Evolutionary conservation across 2,329 filamentous ascomycete species (phyloP), one percentile per base, ranked within the genome.

Genomic region (Nigrograna mackinnonii): DNA sequence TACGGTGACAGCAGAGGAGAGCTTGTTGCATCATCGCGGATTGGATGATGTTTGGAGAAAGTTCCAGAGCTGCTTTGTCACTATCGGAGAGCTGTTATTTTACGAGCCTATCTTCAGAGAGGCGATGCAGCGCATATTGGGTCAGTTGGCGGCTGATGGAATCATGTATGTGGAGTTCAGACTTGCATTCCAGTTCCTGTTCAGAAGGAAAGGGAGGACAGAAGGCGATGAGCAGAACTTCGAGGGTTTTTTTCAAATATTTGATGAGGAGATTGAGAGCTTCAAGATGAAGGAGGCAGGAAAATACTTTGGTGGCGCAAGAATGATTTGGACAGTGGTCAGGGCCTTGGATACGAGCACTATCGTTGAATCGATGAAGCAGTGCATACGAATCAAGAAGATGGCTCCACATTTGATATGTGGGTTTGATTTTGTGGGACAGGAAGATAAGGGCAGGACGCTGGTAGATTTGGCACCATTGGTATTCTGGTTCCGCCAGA

Each of bases 401-500:
- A 78, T 81, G 22, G 91, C 86, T 63, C 89, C 92, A 0, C 77
- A 91, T 37, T 76, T 95, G 6, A 83, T 96, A 55, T 84, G 87
- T 19, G 92, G 92, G 9, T 96, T 90, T 68, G 92, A 97, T 67
- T 72, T 96, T 7, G 91, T 96, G 4, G 91, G 90, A 0, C 87
- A 92, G 67, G 92, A 96, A 73, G 88, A 95, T 60, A 66, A 78
- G 1, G 91, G 91, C 1, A 80, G 88, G 11, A 79, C 90, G 0
- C 79, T 96, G 19, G 77, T 79, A 21, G 87, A 94, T 53, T 72
- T 95, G 3, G 79, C 92, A 0, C 91, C 91, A 0, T 83, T 95
- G 59, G 74, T 97, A 0, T 92, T 96, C 68, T 96, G 90, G 90
- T 96, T 97, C 78, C 85, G 85, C 51, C 91, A 92, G 67, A 82